Conservation (phyloP, 1,139 yeast genomes). For the Zygoascus meyerae region DNA sequence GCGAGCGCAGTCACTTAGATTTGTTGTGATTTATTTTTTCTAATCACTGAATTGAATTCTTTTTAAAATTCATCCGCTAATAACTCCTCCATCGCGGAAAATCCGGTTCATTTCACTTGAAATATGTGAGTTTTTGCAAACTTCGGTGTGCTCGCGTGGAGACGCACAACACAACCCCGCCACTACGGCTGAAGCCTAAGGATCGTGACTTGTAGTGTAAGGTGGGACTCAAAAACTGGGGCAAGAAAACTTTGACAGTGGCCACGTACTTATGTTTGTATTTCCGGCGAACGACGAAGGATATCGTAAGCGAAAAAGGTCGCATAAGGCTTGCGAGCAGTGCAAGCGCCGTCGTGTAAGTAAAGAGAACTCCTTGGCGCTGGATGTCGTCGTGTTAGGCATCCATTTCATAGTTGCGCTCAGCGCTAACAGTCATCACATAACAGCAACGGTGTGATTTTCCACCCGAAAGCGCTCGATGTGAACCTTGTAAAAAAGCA, state of each 20-base stretch:
- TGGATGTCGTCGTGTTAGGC: background rate
- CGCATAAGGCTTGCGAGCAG: conserved; percentile 17
- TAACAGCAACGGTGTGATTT: conserved; percentile 29
- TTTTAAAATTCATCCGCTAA: too few species aligned
- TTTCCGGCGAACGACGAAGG: conserved; percentile 55
- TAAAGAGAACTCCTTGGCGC: too few species aligned
- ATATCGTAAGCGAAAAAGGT: conserved; percentile 41
- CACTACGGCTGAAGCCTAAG: too few species aligned
- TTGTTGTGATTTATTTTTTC: too few species aligned
- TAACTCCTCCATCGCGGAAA: too few species aligned
- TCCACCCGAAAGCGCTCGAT: conserved; percentile 26
- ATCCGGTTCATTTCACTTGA: too few species aligned
- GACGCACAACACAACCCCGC: too few species aligned
- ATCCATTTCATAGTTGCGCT: background rate
- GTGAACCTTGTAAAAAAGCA: conserved; percentile 32
- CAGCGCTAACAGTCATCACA: background rate
- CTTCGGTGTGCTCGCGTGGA: too few species aligned
- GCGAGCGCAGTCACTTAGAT: too few species aligned
- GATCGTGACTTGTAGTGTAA: background rate
- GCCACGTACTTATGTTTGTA: conserved; percentile 39
- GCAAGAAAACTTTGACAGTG: background rate
- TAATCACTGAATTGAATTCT: too few species aligned
- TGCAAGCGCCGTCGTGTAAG: conserved; percentile 19
- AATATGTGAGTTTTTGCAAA: too few species aligned
- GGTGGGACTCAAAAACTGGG: background rate